A percentile compares a stretch with the other conserved stretches of the same genome.
These are phyloP conservation scores for Alternaria infectoria DNA, from an alignment of 2,329 filamentous ascomycete genomes.

Conservation along the genomic window DNA sequence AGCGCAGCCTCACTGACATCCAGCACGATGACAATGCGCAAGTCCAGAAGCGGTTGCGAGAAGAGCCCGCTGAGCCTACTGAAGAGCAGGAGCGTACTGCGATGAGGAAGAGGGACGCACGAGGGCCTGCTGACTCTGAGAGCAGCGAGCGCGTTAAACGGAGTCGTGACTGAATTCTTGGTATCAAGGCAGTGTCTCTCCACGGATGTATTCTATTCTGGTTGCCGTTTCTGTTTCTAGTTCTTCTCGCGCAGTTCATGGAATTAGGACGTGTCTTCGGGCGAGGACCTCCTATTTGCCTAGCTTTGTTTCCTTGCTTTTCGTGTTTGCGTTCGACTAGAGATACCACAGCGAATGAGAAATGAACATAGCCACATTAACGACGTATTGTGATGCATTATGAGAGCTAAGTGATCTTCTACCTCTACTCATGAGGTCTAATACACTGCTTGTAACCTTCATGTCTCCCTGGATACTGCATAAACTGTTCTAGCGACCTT, in stretches of 20 bases:
- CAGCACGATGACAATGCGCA: not conserved
- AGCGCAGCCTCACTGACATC: not conserved
- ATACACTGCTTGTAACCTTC: too few species aligned
- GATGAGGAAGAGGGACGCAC: not conserved
- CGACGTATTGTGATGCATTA: too few species aligned
- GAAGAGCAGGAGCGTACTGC: not conserved
- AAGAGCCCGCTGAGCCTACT: not conserved
- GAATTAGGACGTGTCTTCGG: too few species aligned
- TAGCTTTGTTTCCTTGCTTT: too few species aligned
- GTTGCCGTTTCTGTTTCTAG: too few species aligned
- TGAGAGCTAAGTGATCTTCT: too few species aligned
- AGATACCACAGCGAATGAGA: not conserved
- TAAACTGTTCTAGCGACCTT: too few species aligned
- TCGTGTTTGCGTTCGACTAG: not conserved
- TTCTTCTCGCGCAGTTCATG: too few species aligned
- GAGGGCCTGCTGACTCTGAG: not conserved
- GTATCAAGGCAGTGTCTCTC: fast-evolving
- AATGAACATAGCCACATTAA: not conserved
- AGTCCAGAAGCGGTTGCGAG: not conserved
- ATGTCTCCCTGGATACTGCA: too few species aligned
- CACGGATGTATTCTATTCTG: not conserved
- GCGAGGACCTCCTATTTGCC: not conserved
- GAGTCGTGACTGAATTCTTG: not conserved
- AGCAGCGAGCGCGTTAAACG: not conserved
- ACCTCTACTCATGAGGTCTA: too few species aligned